These are phyloP conservation scores for Ganoderma multipileum DNA, from an alignment of 1,284 basidiomycete species.

Conservation along the genomic window DNA sequence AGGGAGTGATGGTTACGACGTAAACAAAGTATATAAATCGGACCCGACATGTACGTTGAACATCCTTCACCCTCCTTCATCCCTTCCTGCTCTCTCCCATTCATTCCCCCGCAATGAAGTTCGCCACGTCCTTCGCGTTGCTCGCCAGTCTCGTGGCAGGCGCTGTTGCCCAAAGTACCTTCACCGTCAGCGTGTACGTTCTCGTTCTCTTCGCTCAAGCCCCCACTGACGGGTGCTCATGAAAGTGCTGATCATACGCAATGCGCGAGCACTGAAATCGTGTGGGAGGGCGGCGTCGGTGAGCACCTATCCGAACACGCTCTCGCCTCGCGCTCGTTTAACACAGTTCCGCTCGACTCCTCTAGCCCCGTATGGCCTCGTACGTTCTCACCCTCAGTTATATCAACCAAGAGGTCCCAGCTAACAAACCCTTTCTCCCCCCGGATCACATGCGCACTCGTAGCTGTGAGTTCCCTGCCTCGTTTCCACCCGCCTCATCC, in stretches of 20 bases:
- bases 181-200: background rate
- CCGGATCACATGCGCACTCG: background rate
- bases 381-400: background rate
- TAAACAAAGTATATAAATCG: too few relatives aligned
- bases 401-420: background rate
- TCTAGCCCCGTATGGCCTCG: background rate
- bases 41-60: too few relatives aligned
- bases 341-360: background rate
- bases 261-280: background rate
- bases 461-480: background rate
- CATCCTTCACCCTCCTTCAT: too few relatives aligned
- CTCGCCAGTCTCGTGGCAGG: background rate
- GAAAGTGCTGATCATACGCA: background rate
- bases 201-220: background rate
- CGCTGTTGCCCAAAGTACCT: background rate
- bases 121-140: background rate
- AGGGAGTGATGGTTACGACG: too few relatives aligned
- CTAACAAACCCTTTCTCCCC: background rate
- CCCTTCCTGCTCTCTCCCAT: too few relatives aligned
- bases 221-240: background rate
- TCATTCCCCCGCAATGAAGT: background rate
- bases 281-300: background rate
- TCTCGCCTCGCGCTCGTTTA: background rate
- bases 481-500: background rate
- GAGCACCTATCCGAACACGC: background rate